A percentile compares a stretch with the other conserved stretches of the same genome.
These are phyloP conservation scores for Leishmania tarentolae DNA, from an alignment of 208 protist genomes.

Conservation along the genomic window DNA sequence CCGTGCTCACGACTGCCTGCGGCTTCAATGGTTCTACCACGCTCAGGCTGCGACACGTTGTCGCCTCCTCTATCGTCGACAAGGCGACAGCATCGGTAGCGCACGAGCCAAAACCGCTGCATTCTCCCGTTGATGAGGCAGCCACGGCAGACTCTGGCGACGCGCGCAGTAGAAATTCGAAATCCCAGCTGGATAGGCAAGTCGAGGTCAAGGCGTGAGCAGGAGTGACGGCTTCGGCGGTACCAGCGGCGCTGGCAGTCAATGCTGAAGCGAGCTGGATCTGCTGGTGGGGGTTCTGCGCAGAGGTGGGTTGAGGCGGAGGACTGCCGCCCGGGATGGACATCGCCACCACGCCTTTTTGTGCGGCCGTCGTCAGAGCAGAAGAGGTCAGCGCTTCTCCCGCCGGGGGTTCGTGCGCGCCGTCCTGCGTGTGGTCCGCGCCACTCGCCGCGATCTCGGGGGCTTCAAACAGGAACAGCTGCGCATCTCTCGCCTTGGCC, in stretches of 20 bases:
- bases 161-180: constrained; percentile 66
- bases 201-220: background rate
- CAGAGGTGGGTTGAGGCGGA: background rate
- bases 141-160: constrained; percentile 9
- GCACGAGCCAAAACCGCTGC: background rate
- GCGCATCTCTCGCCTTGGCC: constrained; percentile 54
- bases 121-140: background rate
- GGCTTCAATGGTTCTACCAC: background rate
- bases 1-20: background rate
- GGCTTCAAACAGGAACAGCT: constrained; percentile 52
- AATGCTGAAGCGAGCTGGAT: background rate
- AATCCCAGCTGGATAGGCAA: constrained; percentile 30
- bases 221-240: background rate
- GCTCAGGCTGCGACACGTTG: constrained; percentile 8
- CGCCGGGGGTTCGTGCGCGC: background rate
- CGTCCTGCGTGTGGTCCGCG: background rate
- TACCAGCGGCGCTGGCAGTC: background rate
- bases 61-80: background rate
- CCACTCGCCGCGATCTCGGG: background rate
- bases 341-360: background rate
- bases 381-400: background rate
- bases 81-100: background rate
- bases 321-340: background rate
- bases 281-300: background rate
- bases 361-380: background rate